Conservation (phyloP, 2,329 filamentous ascomycete genomes). For the Aspergillus fructus region DNA sequence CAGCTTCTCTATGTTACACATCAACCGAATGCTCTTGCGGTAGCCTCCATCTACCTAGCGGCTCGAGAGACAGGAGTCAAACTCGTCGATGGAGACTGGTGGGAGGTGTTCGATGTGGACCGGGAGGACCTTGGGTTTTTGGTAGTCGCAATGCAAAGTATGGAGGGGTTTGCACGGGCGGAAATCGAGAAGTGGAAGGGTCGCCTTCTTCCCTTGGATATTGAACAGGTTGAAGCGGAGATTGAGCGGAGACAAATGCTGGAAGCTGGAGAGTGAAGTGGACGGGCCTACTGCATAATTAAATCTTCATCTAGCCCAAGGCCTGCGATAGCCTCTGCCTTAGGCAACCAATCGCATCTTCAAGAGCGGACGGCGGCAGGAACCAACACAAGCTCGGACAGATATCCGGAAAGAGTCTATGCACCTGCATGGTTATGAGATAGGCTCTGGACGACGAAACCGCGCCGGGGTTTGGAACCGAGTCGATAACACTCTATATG, state of each 20-base stretch:
- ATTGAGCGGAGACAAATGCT: conserved; percentile 53
- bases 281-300: background rate
- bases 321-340: background rate
- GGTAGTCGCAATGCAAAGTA: conserved; percentile 78
- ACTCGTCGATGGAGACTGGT: conserved; percentile 85
- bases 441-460: background rate
- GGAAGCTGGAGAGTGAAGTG: conserved; percentile 40
- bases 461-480: background rate
- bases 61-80: conserved; percentile 73
- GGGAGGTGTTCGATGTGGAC: conserved; percentile 97
- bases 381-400: background rate
- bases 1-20: conserved; percentile 90
- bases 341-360: background rate
- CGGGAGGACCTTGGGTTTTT: conserved; percentile 91
- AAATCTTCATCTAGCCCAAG: background rate
- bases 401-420: background rate
- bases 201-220: conserved; percentile 57
- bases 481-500: background rate
- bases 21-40: conserved; percentile 81
- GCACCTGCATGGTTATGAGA: background rate
- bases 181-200: conserved; percentile 59
- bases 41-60: conserved; percentile 87
- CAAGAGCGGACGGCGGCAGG: background rate
- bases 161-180: conserved; percentile 66
- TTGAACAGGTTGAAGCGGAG: conserved; percentile 59